Evolutionary conservation across 768 basidiomycete genomes (phyloP), one percentile per base, ranked within the genome.

Genomic region (Lenzites betulinus): DNA sequence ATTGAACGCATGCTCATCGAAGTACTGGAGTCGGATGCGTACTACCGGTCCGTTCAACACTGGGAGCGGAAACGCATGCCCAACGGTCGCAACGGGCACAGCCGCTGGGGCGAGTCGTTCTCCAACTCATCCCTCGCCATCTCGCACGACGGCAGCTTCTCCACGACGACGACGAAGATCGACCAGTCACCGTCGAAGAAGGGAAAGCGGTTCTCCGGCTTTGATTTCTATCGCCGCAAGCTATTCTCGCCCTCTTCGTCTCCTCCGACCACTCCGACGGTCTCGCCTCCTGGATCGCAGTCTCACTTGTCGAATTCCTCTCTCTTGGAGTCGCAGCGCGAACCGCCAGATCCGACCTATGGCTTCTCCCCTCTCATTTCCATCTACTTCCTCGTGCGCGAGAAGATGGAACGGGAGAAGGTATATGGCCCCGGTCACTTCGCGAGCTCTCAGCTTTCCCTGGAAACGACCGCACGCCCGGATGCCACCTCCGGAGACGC

Each of bases 351-450:
- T 70, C 95, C 96, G 5, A 96, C 93, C 15, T 79, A 84, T 54
- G 97, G 95, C 1, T 99, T 93, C 78, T 94, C 98, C 71, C 95
- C 94, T 0, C 81, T 99, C 26, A 83, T 98, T 47, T 93, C 95
- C 30, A 98, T 99, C 77, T 99, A 99, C 73, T 98, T 88, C 77
- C 85, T 99, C 20, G 92, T 95, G 5, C 81, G 93, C 54, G 97
- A 99, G 78, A 98, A 98, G 81, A 79, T 95, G 69, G 95, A 98
- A 70, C 80, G 97, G 55, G 97, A 99, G 67, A 82, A 84, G 52
- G 91, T 99, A 7, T 98, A 95, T 73, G 97, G 96, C 0, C 88
- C 88, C 0, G 95, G 95, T 3, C 87, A 92, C 63, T 99, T 99
- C 74, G 97, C 97, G 2, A 90, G 85, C 54, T 97, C 95, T 0